These are phyloP conservation scores for Oryza brachyantha DNA, from an alignment of 176 grass and related monocot genomes.

Conservation along the genomic window DNA sequence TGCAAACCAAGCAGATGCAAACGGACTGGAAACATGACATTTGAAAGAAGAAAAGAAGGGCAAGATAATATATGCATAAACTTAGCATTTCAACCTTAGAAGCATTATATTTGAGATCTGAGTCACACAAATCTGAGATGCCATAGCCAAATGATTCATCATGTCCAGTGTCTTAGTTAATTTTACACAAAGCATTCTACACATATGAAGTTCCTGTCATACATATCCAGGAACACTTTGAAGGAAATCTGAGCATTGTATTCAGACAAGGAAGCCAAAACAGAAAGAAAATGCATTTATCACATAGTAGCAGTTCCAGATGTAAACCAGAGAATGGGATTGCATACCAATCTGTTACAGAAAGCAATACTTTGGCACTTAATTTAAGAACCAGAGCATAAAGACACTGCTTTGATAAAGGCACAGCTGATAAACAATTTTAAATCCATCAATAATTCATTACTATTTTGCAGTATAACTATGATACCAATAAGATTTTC, in stretches of 20 bases:
- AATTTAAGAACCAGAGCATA: not conserved
- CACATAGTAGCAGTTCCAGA: not conserved
- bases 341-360: not conserved
- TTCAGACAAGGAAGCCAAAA: not conserved
- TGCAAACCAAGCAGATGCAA: constrained; percentile 12
- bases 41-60: not conserved
- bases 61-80: not conserved
- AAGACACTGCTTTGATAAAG: not conserved
- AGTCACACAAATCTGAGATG: constrained; percentile 23
- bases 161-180: constrained; percentile 31
- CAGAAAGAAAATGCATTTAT: not conserved
- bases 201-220: not conserved
- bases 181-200: not conserved
- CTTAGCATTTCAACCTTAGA: constrained; percentile 35
- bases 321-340: constrained; percentile 15
- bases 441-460: not conserved
- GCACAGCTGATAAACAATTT: not conserved
- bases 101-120: not conserved
- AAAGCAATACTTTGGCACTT: not conserved
- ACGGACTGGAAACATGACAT: not conserved
- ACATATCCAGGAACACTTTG: not conserved
- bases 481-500: not conserved
- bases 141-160: constrained; percentile 22
- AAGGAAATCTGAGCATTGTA: not conserved
- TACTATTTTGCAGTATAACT: not conserved